Evolutionary conservation across 805 yeast genomes (phyloP).

Genomic region (Kazachstania kunashirensis): DNA sequence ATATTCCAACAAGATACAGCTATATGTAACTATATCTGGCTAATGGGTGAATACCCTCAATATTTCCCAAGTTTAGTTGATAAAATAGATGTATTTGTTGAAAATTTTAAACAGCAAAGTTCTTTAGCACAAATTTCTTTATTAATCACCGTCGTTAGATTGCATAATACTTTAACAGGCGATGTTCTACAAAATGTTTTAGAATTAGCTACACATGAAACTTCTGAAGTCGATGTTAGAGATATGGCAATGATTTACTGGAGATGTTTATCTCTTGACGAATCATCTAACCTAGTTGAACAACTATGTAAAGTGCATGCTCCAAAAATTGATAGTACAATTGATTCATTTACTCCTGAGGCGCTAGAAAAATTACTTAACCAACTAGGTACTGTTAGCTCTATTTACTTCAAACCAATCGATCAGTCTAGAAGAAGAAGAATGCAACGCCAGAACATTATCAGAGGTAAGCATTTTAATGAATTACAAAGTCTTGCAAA

Average conservation of each 20-base stretch:
- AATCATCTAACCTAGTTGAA: conserved; percentile 19
- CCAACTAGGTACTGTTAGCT: conserved; percentile 78
- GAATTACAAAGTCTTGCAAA: conserved; percentile 73
- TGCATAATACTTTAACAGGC: conserved; percentile 37
- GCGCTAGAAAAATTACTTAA: conserved; percentile 56
- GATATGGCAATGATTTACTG: conserved; percentile 74
- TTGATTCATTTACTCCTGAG: conserved; percentile 59
- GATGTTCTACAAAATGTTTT: conserved; percentile 46
- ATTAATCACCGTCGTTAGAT: conserved; percentile 53
- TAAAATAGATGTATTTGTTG: conserved; percentile 38
- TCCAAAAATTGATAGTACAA: conserved; percentile 64
- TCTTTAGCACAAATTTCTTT: conserved; percentile 50
- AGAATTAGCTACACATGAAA: conserved; percentile 51
- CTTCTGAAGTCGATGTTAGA: conserved; percentile 68
- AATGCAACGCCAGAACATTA: conserved; percentile 28
- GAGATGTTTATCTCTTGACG: conserved; percentile 54
- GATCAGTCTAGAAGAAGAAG: conserved; percentile 40
- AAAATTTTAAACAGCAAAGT: conserved; percentile 49
- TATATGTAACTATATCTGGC: conserved; percentile 53
- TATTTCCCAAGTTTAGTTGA: conserved; percentile 45
- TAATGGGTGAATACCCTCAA: conserved; percentile 60
- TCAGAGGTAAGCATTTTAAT: conserved; percentile 50
- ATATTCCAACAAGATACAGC: conserved; percentile 37
- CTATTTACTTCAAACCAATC: conserved; percentile 83
- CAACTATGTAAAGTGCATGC: conserved; percentile 33